Evolutionary conservation across 192 early-diverging fungal species (phyloP).

Genomic region (Gryganskiella cystojenkinii): DNA sequence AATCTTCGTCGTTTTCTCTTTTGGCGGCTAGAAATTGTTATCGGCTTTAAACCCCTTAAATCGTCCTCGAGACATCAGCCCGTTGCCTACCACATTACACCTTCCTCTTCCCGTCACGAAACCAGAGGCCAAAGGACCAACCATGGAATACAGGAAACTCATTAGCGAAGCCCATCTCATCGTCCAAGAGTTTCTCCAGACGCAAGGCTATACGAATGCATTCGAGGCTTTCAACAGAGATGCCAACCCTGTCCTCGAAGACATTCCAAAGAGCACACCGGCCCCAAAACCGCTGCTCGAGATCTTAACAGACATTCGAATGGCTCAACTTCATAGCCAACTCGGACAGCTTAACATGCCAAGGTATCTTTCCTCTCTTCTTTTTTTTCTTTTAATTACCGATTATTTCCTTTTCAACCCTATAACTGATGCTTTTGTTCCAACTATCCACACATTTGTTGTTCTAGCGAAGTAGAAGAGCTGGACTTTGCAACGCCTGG

Average conservation of each 20-base stretch:
- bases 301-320: conserved; percentile 38
- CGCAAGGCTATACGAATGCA: conserved; percentile 51
- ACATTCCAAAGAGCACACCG: conserved; percentile 36
- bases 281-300: conserved; percentile 56
- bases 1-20: too few relatives aligned
- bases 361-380: conserved; percentile 6
- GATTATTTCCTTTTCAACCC: not conserved
- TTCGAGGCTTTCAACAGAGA: conserved; percentile 58
- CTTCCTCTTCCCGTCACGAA: not conserved
- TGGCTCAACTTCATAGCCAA: conserved; percentile 49
- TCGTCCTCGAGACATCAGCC: not conserved
- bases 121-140: too few relatives aligned
- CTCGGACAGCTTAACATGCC: conserved; percentile 55
- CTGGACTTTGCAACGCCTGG: conserved; percentile 53
- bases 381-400: conserved; percentile 2
- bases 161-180: conserved; percentile 53
- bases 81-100: not conserved
- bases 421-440: conserved; percentile 1
- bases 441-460: not conserved
- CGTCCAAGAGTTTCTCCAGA: conserved; percentile 56
- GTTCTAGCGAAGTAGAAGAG: conserved; percentile 26
- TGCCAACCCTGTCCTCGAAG: conserved; percentile 47
- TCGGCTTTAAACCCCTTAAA: too few relatives aligned
- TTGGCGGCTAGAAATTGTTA: too few relatives aligned
- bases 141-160: conserved; percentile 34